Evolutionary conservation across 1,284 basidiomycete genomes (phyloP), one percentile per base, ranked within the genome.

Genomic region (Fereydounia khargensis): DNA sequence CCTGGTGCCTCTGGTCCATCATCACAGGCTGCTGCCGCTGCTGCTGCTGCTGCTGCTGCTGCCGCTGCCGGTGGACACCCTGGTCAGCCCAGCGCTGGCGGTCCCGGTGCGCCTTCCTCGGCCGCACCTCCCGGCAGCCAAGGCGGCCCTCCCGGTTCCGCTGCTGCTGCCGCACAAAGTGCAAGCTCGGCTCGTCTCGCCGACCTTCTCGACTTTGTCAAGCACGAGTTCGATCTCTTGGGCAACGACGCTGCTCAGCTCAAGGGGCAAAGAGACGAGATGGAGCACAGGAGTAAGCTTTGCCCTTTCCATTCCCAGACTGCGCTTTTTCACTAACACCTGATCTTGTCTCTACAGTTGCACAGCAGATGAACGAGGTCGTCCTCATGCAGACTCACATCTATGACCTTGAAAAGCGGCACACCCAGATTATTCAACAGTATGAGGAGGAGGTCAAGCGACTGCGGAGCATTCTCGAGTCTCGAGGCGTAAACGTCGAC

Each of bases 261-360:
- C 69, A 84, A 89, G 56, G 81, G 79, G 25, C 89, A 94, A 78
- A 80, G 89, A 45, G 91, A 95, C 69, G 91, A 96, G 55, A 88
- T 86, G 76, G 91, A 96, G 77, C 81, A 81, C 14, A 89, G 91
- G 81, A 82, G 91, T 91, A 63, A 52, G 83, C 57, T 30, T 41
- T 22, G 41, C 32, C n/a, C 18, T 49, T n/a, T n/a, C n/a, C n/a
- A n/a, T n/a, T n/a, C n/a, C n/a, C n/a, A n/a, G n/a, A n/a, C 31
- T 9, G 28, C 28, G 6, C 6, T 31, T 22, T n/a, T 3, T 19
- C 8, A 4, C 28, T 18, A n/a, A 16, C 9, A 30, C 36, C 38
- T 19, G 42, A 21, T 17, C 32, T 30, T 20, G 10, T 17, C 14
- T 8, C 14, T 24, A 21, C 45, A 58, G 58, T 70, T 21, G 47